Base-by-base conservation (phyloP, 305 asterid genomes). In the Fraxinus nigra region DNA sequence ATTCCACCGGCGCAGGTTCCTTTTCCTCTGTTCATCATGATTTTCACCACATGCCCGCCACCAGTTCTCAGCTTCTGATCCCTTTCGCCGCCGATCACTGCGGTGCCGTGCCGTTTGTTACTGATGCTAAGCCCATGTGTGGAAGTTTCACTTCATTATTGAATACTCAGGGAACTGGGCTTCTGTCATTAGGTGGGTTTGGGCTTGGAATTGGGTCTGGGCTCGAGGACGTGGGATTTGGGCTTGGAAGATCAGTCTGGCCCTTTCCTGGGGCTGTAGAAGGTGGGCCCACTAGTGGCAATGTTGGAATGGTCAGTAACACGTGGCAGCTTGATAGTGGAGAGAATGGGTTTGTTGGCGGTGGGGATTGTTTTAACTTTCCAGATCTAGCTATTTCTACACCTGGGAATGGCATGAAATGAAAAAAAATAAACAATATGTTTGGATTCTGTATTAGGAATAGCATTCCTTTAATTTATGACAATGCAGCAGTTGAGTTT, bases 351-450 rank as follows among this genome's bases (percentile, higher is more conserved):
- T 85, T 87, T 75, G 85, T 76, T 8, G 89, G 87, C 0, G 81
- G 86, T 26, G 94, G 91, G 13, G 94, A 90, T 51, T 89, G 88
- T 81, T 94, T 93, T 61, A 85, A 87, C 82, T 85, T 89, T 79
- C 93, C 97, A 1, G 98, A 91, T 72, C 92, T 94, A 79, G 94
- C 95, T 80, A 89, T 94, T 87, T 89, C 97, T 78, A 89, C 97
- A 16, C 92, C 89, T 1, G 92, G 92, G n/a, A 88, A 80, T 80
- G 84, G 83, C 65, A 75, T 90, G 85, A 91, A 88, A 77, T 91
- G 85, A 1, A 1, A 14, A 13, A 46, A 13, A 46, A 46, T 3
- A 26, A 11, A 26, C 26, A 48, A 13, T 61, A 37, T 4, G 34
- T 63, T 1, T 7, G 4, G 33, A 63, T 14, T 69, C 38, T 69